A percentile compares a stretch with the other conserved stretches of the same genome.
These are phyloP conservation scores for Blastocystis sp. DNA, from an alignment of 352 stramenopile species.

Conservation along the genomic window DNA sequence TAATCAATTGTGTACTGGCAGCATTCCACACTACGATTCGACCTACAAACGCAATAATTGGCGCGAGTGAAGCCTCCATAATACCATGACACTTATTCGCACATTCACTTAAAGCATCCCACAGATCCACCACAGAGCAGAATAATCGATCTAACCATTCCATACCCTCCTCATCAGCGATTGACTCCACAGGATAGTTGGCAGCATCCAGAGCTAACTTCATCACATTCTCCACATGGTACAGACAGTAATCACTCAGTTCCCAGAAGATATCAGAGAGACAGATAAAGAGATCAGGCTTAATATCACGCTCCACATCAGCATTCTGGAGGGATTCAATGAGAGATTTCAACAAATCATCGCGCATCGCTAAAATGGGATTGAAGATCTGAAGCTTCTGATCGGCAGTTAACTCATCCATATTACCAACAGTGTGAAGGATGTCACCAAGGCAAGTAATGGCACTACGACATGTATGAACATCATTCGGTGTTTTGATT, in stretches of 20 bases:
- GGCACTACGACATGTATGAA: slow-evolving; percentile 29
- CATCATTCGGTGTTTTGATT: slow-evolving; percentile 17
- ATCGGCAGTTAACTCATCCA: neutral
- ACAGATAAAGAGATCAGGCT: slow-evolving; percentile 48
- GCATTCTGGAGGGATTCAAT: neutral
- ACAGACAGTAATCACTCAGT: neutral
- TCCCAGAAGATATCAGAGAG: slow-evolving; percentile 44
- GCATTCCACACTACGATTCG: neutral
- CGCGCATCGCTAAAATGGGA: neutral
- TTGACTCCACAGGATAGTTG: neutral
- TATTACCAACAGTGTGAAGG: slow-evolving; percentile 18
- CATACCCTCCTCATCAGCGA: neutral
- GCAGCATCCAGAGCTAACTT: neutral
- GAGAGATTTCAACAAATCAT: neutral
- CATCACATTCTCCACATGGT: neutral
- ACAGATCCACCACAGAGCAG: slow-evolving; percentile 41
- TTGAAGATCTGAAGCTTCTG: neutral
- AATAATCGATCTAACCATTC: slow-evolving; percentile 10
- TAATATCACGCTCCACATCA: slow-evolving; percentile 22
- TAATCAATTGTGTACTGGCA: neutral
- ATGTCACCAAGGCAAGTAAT: slow-evolving; percentile 49
- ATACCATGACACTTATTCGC: neutral
- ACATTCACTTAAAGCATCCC: neutral
- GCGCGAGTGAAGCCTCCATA: neutral
- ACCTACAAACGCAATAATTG: neutral